Base-by-base conservation (phyloP, 345 rosid species). In the Populus pruinosa region DNA sequence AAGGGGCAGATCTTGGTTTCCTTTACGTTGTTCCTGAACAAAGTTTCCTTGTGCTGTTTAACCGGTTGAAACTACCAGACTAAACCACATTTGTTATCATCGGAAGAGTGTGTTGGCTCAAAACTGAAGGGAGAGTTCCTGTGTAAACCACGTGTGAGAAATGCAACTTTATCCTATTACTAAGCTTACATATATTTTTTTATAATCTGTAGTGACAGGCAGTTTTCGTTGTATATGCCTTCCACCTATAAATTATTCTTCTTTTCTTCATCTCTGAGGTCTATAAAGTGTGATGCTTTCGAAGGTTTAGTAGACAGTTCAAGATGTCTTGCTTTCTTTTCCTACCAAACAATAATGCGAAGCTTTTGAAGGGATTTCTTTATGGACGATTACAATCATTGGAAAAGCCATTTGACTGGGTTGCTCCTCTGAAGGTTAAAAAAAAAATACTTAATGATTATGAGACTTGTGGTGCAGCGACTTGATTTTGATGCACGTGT, bases 1-100 rank as follows among this genome's bases (percentile, higher is more conserved):
- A 87, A 62, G 97, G 96, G 11, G 97, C 93, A 38, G 99, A 95
- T 85, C 93, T 95, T 23, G 99, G 98, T 67, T 93, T 95, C 87
- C 87, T 95, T 18, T 89, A 95, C 67, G 76, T 87, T 35, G 92
- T 93, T 73, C 96, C 98, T 6, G 93, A 89, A 82, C 93, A 93
- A 86, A 92, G 98, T 83, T 95, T 95, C 91, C 86, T 95, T 43
- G 93, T 95, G 76, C 83, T 93, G 81, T 95, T 95, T 87, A 93
- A 91, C 88, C 92, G 96, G 29, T 84, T 95, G 81, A 90, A 78
- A 74, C 84, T 95, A 62, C 98, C 97, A 2, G 88, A 91, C 62
- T 91, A 86, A 91, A 70, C 47, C 67, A 8, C 75, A 50, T 59
- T 33, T 53, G 38, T 21, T n/a, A 4, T 70, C 55, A 35, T 25